Evolutionary conservation across 169 alveolate species (phyloP).

Genomic region (Blepharisma undulans): DNA sequence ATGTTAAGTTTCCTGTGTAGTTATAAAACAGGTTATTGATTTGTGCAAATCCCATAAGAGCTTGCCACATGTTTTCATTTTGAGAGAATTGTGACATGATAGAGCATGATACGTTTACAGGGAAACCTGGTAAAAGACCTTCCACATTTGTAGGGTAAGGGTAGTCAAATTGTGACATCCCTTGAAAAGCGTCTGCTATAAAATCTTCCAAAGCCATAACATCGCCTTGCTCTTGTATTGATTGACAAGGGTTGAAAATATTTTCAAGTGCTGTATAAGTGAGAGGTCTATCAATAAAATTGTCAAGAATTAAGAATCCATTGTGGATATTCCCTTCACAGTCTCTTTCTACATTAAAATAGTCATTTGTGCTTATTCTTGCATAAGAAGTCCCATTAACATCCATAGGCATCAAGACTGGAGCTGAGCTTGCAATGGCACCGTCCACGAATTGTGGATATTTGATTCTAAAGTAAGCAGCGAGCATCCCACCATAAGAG

Average conservation of each 20-base stretch:
- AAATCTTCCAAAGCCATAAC: neutral
- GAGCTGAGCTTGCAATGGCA: conserved; percentile 72
- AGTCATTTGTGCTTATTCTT: neutral
- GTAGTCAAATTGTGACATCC: conserved; percentile 73
- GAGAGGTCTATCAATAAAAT: neutral
- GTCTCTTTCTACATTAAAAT: neutral
- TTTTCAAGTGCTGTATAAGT: neutral
- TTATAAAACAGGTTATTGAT: neutral
- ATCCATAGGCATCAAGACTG: neutral
- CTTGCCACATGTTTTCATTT: neutral
- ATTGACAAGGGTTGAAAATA: neutral
- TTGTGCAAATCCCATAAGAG: neutral
- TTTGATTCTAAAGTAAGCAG: conserved; percentile 76
- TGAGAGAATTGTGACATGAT: neutral
- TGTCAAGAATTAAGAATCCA: neutral
- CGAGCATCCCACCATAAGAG: conserved; percentile 75
- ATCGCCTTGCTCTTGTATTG: neutral
- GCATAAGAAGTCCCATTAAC: neutral
- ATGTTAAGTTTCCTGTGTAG: neutral
- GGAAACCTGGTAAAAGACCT: conserved; percentile 66
- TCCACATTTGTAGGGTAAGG: conserved; percentile 68
- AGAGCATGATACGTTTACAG: conserved; percentile 62
- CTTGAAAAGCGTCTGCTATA: conserved; percentile 40
- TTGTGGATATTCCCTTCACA: neutral
- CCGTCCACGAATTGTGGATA: conserved; percentile 72